phyloP scores from a whole-genome alignment of 257 asterid genomes.

The Lycium barbarum region DNA sequence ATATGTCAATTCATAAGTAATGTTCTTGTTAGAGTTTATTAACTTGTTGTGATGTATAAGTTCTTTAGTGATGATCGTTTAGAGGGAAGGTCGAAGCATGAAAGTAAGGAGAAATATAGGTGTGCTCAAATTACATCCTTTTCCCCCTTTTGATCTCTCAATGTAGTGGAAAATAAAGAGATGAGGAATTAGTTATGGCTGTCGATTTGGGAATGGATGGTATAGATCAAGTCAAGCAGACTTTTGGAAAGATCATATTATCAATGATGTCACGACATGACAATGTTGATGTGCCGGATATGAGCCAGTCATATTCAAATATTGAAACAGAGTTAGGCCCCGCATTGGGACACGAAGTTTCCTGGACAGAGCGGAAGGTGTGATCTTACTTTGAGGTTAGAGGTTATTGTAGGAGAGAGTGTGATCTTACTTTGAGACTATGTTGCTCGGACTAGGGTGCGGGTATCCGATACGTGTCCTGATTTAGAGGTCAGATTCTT shows the following conservation, averaged over 20 bases:
- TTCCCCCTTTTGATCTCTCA: neutral
- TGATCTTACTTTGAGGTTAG: slow-evolving; percentile 11
- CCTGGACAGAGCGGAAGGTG: neutral
- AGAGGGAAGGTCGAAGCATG: neutral
- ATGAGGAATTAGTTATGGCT: neutral
- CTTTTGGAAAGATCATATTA: neutral
- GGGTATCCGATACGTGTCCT: too few relatives aligned
- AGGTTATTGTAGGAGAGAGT: neutral
- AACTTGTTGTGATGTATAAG: slow-evolving; percentile 10
- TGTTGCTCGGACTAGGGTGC: neutral
- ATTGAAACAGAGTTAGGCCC: neutral
- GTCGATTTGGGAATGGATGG: neutral
- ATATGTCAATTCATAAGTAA: neutral
- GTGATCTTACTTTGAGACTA: neutral
- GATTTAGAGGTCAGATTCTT: too few relatives aligned
- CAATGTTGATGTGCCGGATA: neutral
- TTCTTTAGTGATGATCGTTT: neutral
- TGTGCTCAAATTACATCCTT: neutral
- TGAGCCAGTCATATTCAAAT: neutral
- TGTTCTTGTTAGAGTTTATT: neutral
- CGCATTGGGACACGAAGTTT: neutral
- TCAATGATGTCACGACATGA: neutral
- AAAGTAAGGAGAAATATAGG: neutral
- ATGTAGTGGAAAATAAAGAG: neutral
- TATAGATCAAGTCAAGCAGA: neutral